Conservation (phyloP, 192 early-diverging fungal genomes). For the Pilobolus umbonatus region DNA sequence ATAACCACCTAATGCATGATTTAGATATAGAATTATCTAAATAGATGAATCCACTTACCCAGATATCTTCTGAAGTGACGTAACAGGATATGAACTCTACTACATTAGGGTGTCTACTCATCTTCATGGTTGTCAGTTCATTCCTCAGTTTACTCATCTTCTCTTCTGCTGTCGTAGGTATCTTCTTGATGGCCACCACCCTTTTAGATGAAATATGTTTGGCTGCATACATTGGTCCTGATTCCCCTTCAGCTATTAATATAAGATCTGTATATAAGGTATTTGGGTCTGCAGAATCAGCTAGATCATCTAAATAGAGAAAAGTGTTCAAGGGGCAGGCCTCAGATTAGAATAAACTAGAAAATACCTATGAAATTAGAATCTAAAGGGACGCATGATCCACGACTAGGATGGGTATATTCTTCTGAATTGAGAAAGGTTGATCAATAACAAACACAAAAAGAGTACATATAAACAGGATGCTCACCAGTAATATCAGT, state of each 20-base stretch:
- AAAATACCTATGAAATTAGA: constrained; percentile 21
- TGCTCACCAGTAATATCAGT: background rate
- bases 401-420: background rate
- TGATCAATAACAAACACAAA: background rate
- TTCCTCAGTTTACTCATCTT: constrained; percentile 90
- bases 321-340: background rate
- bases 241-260: constrained; percentile 93
- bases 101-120: constrained; percentile 85
- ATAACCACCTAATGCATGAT: constrained; percentile 61
- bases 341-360: background rate
- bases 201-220: constrained; percentile 46
- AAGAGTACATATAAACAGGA: background rate
- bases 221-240: constrained; percentile 84
- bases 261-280: constrained; percentile 78
- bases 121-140: constrained; percentile 86
- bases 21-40: background rate
- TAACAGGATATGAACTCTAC: constrained; percentile 91
- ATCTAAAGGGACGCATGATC: constrained; percentile 9
- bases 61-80: constrained; percentile 77
- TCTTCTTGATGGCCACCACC: constrained; percentile 84
- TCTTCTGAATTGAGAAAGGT: background rate
- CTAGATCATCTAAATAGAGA: constrained; percentile 51
- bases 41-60: constrained; percentile 45
- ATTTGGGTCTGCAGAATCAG: constrained; percentile 75
- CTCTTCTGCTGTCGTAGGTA: constrained; percentile 77